A percentile compares a stretch with the other conserved stretches of the same genome.
Evolutionary conservation across 2,329 filamentous ascomycete species (phyloP).

Genomic region (Sarocladium strictum): DNA sequence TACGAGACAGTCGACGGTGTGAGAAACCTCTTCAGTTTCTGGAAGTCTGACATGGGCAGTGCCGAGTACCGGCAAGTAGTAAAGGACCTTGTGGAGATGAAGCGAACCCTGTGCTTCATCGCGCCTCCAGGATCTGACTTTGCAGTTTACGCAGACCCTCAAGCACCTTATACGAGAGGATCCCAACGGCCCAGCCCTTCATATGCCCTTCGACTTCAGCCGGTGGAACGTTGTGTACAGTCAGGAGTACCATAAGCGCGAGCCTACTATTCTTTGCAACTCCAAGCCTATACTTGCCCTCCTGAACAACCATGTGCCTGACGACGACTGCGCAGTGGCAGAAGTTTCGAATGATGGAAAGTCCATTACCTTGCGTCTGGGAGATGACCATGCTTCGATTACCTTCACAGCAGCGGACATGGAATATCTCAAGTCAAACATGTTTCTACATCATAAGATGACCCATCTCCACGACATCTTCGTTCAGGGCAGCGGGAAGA

Average conservation of each 20-base stretch:
- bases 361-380: neutral
- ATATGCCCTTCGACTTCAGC: neutral
- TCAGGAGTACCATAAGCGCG: neutral
- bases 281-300: neutral
- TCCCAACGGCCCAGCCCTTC: neutral
- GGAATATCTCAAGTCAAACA: neutral
- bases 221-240: neutral
- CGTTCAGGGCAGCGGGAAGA: neutral
- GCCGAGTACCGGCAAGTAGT: neutral
- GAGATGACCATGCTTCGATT: neutral
- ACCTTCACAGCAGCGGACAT: neutral
- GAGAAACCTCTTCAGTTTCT: neutral
- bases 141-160: neutral
- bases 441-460: neutral
- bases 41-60: neutral
- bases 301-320: neutral
- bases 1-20: neutral
- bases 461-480: neutral
- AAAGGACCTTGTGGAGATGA: neutral
- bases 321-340: neutral
- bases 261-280: neutral
- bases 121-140: neutral
- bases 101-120: neutral
- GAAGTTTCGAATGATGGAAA: neutral
- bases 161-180: neutral